phyloP scores from a whole-genome alignment of 2,329 filamentous ascomycete genomes.

The Pseudogymnoascus sp. region DNA sequence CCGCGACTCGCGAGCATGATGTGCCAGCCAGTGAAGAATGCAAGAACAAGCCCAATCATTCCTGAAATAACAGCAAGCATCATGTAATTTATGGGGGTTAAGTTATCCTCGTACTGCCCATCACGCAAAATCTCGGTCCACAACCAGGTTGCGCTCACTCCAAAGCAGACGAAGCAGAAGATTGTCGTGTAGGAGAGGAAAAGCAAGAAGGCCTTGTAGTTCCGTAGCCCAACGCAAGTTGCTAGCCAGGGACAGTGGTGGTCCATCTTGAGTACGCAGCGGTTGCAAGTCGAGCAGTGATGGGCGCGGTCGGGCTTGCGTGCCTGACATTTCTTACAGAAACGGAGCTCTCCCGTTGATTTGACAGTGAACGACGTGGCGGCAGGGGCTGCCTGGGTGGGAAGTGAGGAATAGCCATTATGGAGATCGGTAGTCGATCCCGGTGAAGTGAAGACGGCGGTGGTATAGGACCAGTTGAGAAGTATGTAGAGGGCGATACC shows the following conservation, averaged over 20 bases:
- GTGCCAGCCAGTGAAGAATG: conserved; percentile 88
- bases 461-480: conserved; percentile 82
- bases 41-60: conserved; percentile 83
- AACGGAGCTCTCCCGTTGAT: conserved; percentile 75
- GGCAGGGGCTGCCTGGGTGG: conserved; percentile 54
- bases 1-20: conserved; percentile 68
- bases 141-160: conserved; percentile 70
- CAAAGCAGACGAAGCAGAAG: conserved; percentile 76
- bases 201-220: conserved; percentile 91
- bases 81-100: conserved; percentile 86
- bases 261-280: conserved; percentile 98
- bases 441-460: conserved; percentile 86
- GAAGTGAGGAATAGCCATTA: conserved; percentile 69
- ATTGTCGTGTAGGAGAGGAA: conserved; percentile 84
- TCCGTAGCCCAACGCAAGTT: conserved; percentile 85
- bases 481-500: conserved; percentile 66
- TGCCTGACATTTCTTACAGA: conserved; percentile 95
- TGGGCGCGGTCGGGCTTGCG: conserved; percentile 93
- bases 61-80: conserved; percentile 78
- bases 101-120: conserved; percentile 59
- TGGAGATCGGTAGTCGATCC: conserved; percentile 56
- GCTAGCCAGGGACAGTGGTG: conserved; percentile 98
- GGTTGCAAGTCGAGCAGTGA: conserved; percentile 90
- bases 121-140: conserved; percentile 72
- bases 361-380: conserved; percentile 84